Percentiles rank a stretch among this genome's conserved stretches.
Conservation (phyloP, 768 basidiomycete species). For the Boletus tomentosulus region DNA sequence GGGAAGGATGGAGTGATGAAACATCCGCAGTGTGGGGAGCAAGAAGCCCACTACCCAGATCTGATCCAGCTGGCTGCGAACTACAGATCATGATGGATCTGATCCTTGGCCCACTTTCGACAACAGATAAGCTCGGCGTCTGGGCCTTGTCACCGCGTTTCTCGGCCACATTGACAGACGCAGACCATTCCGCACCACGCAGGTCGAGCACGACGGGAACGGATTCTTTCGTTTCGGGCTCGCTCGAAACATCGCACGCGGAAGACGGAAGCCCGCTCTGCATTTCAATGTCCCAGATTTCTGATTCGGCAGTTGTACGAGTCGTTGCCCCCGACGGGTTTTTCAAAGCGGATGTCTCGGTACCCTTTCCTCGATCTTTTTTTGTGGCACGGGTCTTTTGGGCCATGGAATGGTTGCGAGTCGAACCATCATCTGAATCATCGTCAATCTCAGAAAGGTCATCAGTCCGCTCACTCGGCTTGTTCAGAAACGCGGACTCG, state of each 20-base stretch:
- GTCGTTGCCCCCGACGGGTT: not conserved
- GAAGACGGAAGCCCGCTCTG: constrained; percentile 29
- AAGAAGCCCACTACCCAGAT: constrained; percentile 7
- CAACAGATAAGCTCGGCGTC: not conserved
- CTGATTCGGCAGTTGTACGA: constrained; percentile 31
- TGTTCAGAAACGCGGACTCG: constrained; percentile 44
- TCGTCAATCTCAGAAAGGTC: constrained; percentile 6
- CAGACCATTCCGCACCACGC: constrained; percentile 28
- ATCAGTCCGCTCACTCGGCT: constrained; percentile 8
- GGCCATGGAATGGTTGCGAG: constrained; percentile 13
- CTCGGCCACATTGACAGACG: constrained; percentile 3
- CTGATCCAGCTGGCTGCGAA: constrained; percentile 25
- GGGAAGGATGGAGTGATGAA: constrained; percentile 43
- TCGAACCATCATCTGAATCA: constrained; percentile 5
- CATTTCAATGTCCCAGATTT: constrained; percentile 55
- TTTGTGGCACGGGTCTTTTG: constrained; percentile 6
- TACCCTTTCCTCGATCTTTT: not conserved
- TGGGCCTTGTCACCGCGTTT: not conserved
- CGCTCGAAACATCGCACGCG: constrained; percentile 12
- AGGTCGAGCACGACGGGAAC: constrained; percentile 37
- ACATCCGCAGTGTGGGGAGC: constrained; percentile 2
- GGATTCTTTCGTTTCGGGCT: constrained; percentile 9
- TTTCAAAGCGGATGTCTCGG: not conserved
- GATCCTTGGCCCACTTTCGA: not conserved
- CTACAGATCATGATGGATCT: not conserved